Conservation (phyloP, 371 early-diverging fungal species). For the Saksenaea vasiformis region DNA sequence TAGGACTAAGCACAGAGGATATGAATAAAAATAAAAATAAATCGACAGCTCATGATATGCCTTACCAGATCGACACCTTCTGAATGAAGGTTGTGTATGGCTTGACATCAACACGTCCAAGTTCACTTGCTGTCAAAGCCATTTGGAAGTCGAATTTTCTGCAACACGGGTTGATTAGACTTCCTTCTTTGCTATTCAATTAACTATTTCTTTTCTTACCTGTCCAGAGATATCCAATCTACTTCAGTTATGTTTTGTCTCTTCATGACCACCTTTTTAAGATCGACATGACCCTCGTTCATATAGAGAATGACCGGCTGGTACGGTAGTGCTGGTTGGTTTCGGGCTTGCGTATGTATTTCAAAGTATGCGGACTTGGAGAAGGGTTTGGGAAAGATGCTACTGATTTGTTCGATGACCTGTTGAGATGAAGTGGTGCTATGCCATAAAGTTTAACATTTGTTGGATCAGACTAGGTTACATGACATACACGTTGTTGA, state of each 20-base stretch:
- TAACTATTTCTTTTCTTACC: constrained; percentile 25
- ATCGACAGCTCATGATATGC: neutral
- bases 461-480: neutral
- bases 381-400: constrained; percentile 27
- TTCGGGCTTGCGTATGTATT: constrained; percentile 43
- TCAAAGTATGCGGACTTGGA: constrained; percentile 35
- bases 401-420: constrained; percentile 25
- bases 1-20: constrained; percentile 23
- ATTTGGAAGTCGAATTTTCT: constrained; percentile 49
- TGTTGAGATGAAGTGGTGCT: constrained; percentile 37
- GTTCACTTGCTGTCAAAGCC: constrained; percentile 23
- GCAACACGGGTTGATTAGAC: neutral
- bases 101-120: constrained; percentile 38
- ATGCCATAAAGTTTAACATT: neutral
- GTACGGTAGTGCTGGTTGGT: constrained; percentile 26
- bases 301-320: constrained; percentile 32
- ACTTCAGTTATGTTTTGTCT: constrained; percentile 33
- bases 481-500: constrained; percentile 41
- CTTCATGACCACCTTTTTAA: constrained; percentile 34
- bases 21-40: neutral
- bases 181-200: too few species aligned
- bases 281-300: constrained; percentile 32
- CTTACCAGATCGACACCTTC: constrained; percentile 44
- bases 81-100: constrained; percentile 52
- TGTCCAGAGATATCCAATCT: constrained; percentile 44